Evolutionary conservation across 805 yeast species (phyloP), one percentile per base, ranked within the genome.

Genomic region (Kodamaea sagamina): DNA sequence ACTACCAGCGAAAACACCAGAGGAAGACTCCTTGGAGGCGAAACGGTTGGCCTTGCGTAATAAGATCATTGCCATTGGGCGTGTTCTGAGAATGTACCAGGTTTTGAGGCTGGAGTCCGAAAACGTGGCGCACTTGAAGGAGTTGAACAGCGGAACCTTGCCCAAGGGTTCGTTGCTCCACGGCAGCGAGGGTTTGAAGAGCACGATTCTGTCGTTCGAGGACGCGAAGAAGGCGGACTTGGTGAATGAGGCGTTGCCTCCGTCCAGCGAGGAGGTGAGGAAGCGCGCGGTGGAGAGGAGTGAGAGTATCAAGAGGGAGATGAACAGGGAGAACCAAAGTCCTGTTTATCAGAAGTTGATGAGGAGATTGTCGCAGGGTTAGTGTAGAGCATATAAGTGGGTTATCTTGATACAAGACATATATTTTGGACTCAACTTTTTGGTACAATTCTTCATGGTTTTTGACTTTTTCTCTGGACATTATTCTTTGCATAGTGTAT

Each of bases 61-160:
- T 65, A 92, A 92, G 72, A 86, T 93, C 41, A 67, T 92, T 55
- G 98, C 98, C 10, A 93, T 92, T 64, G 98, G 98, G n/a, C 79
- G 96, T 52, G 88, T 92, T 52, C 84, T 96, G 17, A 78, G 97
- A 44, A 88, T 92, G 95, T 90, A 86, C 66, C 84, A 82, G 49
- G 84, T 90, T 6, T 72, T 92, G 54, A 77, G 97, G 51, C 89
- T 88, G 59, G 96, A 92, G 57, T 77, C 90, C 36, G 97, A 88
- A 62, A 81, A 81, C 51, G 93, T 92, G 39, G 82, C 84, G 39
- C 88, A 84, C 57, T 73, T 92, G 55, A 88, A 89, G 66, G 73
- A 75, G 12, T 72, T 80, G 49, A 75, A 84, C 48, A 82, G 89
- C 37, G 92, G 93, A n/a, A 72, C 70, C 8, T 70, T 92, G 50